These are phyloP conservation scores for Excoecaria agallocha DNA, from an alignment of 345 rosid genomes.

Conservation along the genomic window DNA sequence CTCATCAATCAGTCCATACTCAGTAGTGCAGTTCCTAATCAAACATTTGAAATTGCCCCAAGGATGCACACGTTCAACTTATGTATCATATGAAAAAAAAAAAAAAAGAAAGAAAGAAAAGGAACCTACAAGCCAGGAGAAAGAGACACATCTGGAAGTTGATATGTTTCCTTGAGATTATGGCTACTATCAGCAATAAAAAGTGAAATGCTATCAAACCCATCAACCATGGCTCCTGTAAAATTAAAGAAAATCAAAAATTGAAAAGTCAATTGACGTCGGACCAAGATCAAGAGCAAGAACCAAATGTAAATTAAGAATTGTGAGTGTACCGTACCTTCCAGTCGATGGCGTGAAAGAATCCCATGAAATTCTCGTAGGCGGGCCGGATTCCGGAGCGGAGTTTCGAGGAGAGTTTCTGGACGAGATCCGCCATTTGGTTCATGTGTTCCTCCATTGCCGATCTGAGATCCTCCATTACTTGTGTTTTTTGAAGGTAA, in stretches of 20 bases:
- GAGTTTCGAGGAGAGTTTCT: constrained; percentile 74
- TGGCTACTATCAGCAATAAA: constrained; percentile 46
- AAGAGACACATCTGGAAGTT: constrained; percentile 88
- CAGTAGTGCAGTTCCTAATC: neutral
- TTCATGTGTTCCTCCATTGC: constrained; percentile 75
- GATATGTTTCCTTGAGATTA: constrained; percentile 58
- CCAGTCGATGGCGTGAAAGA: constrained; percentile 93
- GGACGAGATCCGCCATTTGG: constrained; percentile 79
- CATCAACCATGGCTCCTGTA: constrained; percentile 82
- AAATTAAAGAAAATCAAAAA: neutral
- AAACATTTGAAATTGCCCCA: neutral
- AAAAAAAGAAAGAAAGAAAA: too few relatives aligned
- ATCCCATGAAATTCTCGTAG: constrained; percentile 69
- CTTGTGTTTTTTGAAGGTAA: neutral
- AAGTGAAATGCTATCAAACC: constrained; percentile 62
- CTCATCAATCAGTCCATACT: neutral
- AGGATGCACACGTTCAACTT: neutral
- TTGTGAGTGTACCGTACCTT: constrained; percentile 60
- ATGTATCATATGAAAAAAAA: neutral
- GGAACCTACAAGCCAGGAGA: constrained; percentile 67
- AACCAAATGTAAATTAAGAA: neutral
- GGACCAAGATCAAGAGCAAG: neutral
- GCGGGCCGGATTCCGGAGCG: constrained; percentile 78
- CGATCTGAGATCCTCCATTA: constrained; percentile 70
- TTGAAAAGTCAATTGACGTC: neutral